Conservation (phyloP, 495 filamentous ascomycete genomes). For the Extremus antarcticus region DNA sequence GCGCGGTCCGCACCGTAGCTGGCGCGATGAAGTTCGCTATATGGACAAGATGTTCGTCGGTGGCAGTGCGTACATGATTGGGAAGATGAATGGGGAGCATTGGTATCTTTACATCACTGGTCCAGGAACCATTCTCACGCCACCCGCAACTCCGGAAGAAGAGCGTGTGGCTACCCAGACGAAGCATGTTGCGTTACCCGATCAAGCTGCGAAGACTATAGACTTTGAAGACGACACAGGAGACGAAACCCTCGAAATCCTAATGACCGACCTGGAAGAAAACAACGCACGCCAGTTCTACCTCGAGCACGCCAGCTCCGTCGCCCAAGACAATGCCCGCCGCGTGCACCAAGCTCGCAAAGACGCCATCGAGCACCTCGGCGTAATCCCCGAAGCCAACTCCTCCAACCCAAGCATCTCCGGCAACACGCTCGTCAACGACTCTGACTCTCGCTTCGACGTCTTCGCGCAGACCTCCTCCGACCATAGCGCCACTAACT, state of each 20-base stretch:
- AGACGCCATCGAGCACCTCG: constrained; percentile 41
- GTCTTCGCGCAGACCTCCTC: constrained; percentile 68
- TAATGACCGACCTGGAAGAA: constrained; percentile 96
- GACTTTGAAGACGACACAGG: constrained; percentile 23
- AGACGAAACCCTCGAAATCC: constrained; percentile 92
- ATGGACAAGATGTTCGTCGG: constrained; percentile 82
- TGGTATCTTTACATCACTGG: constrained; percentile 98
- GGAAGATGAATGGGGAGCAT: constrained; percentile 99
- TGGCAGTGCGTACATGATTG: constrained; percentile 98
- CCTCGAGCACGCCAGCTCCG: constrained; percentile 78
- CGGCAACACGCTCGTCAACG: constrained; percentile 31
- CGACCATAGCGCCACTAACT: constrained; percentile 48
- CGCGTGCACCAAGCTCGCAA: constrained; percentile 44
- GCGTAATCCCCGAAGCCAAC: constrained; percentile 28
- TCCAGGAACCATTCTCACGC: constrained; percentile 68
- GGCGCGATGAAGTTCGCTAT: constrained; percentile 87
- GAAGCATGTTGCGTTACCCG: constrained; percentile 48
- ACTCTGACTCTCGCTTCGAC: constrained; percentile 50
- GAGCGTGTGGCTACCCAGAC: constrained; percentile 53
- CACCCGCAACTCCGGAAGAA: constrained; percentile 65
- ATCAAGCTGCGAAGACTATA: no score
- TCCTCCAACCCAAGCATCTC: constrained; percentile 32
- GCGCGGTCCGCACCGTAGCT: constrained; percentile 88
- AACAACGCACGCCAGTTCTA: constrained; percentile 95
- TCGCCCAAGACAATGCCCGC: constrained; percentile 52